Evolutionary conservation across 2,329 filamentous ascomycete species (phyloP), one percentile per base, ranked within the genome.

Genomic region (Talaromyces rugulosus): DNA sequence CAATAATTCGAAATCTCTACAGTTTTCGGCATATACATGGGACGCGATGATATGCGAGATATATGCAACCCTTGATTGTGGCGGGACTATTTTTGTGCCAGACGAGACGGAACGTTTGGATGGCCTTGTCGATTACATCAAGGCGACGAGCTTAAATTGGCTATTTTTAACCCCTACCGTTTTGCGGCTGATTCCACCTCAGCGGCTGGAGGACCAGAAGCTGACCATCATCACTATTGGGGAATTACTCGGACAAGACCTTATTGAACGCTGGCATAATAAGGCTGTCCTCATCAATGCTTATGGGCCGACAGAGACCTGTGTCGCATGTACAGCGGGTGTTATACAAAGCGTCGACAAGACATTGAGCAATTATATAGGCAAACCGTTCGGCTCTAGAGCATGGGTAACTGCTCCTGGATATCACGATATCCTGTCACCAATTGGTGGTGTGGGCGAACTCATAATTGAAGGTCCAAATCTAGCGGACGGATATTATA

Each of bases 81-180:
- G 80, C 52, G 80, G 78, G 9, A 77, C 75, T 42, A 68, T 82
- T 18, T 81, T 79, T 64, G 74, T 81, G 4, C 78, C 78, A 1
- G 75, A 75, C 59, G 67, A 77, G 64, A 62, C 73, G 57, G 72
- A 78, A 14, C 74, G 79, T 2, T 72, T 78, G 66, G 77, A 80
- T 62, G 75, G 79, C 0, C 68, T 75, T 11, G 63, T 77, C 1
- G 56, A 59, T 11, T 54, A 23, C 0, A 70, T 67, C 1, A 67
- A 74, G 56, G 58, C 70, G 0, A 78, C 81, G 73, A 69, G 77
- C 8, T 78, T 80, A 23, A 80, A 74, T 0, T 77, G 74, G 0
- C 76, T 77, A 1, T 81, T 83, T 68, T 79, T 87, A 70, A 87
- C 85, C 0, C 80, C 83, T 0, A 75, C 82, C 0, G 75, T 87